Percentiles rank a stretch among this genome's conserved stretches.
These are phyloP conservation scores for Musa schizocarpa DNA, from an alignment of 176 grass and related monocot genomes.

Conservation along the genomic window DNA sequence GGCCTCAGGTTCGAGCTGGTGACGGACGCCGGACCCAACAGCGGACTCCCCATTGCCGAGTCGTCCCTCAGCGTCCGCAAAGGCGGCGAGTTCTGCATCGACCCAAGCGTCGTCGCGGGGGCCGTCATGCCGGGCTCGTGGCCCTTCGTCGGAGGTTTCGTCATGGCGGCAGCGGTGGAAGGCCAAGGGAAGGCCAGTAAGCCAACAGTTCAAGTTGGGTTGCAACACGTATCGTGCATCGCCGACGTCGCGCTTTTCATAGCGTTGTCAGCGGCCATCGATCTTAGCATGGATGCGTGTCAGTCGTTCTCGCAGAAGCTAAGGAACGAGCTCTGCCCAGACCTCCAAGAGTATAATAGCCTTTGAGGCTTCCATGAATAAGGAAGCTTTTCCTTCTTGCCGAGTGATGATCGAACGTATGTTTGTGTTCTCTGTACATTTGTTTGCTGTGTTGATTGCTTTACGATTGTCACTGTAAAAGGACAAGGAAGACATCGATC, in stretches of 20 bases:
- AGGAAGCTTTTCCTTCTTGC: too few species aligned
- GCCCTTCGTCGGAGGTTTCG: slow-evolving; percentile 61
- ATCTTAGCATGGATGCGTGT: slow-evolving; percentile 91
- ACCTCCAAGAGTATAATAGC: slow-evolving; percentile 30
- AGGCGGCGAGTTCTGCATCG: slow-evolving; percentile 78
- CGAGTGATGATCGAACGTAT: too few species aligned
- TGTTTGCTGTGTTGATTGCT: too few species aligned
- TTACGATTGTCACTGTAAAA: too few species aligned
- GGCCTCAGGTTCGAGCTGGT: slow-evolving; percentile 73
- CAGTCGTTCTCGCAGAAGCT: slow-evolving; percentile 74
- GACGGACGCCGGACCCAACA: slow-evolving; percentile 46
- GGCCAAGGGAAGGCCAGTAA: slow-evolving; percentile 57
- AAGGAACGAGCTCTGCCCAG: slow-evolving; percentile 76
- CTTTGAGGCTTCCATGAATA: neutral
- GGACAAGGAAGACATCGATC: too few species aligned
- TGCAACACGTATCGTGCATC: slow-evolving; percentile 72
- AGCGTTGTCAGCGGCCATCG: slow-evolving; percentile 64
- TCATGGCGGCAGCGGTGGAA: slow-evolving; percentile 74
- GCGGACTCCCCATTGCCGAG: slow-evolving; percentile 59
- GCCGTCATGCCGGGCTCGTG: slow-evolving; percentile 13
- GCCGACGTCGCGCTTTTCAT: slow-evolving; percentile 85
- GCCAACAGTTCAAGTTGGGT: slow-evolving; percentile 71
- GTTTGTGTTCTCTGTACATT: too few species aligned
- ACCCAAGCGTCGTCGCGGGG: slow-evolving; percentile 29
- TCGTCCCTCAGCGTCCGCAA: slow-evolving; percentile 58